Base-by-base conservation (phyloP, 768 basidiomycete genomes). In the Hirschioporus abietinus region DNA sequence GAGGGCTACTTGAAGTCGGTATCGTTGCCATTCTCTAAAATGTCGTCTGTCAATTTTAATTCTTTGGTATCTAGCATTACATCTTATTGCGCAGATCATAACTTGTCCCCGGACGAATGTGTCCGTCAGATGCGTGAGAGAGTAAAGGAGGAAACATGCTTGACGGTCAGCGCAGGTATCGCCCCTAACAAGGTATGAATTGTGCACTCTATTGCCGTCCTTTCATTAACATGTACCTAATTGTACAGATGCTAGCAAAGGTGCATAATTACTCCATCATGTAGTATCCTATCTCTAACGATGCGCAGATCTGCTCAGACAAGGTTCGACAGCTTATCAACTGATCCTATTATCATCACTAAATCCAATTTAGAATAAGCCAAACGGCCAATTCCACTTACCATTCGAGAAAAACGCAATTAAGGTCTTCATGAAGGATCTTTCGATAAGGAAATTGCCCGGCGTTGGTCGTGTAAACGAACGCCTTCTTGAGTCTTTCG, bases 81-180 rank as follows among this genome's bases (percentile, higher is more conserved):
- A 0, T 72, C 80, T 0, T 96, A 96, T 72, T 96, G 95, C 75
- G 70, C 79, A n/a, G 81, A 85, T 60, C 85, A 92, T 75, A 72
- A 80, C 10, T 71, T 95, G 64, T 82, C 83, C 1, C 83, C 90
- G 0, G 87, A 86, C 34, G 87, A 88, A 60, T 96, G 94, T 71
- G 92, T 96, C 15, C 77, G 83, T 64, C 82, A 90, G 68, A 90
- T 99, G 79, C 82, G 97, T 25, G 81, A 81, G 26, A 81, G 80
- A 58, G 92, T 98, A 1, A 82, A 88, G 65, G 80, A 81, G 20
- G 91, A 91, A 76, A 98, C 96, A 1, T 85, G 85, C 64, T 75
- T 99, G 63, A 99, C 97, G 1, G 94, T 92, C 64, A 95, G 93
- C 70, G 96, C 95, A 34, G 97, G 97, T 1, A 95, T 99, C 66